A percentile compares a stretch with the other conserved stretches of the same genome.
phyloP scores from a whole-genome alignment of 495 filamentous ascomycete genomes.

The Xylaria scruposa region DNA sequence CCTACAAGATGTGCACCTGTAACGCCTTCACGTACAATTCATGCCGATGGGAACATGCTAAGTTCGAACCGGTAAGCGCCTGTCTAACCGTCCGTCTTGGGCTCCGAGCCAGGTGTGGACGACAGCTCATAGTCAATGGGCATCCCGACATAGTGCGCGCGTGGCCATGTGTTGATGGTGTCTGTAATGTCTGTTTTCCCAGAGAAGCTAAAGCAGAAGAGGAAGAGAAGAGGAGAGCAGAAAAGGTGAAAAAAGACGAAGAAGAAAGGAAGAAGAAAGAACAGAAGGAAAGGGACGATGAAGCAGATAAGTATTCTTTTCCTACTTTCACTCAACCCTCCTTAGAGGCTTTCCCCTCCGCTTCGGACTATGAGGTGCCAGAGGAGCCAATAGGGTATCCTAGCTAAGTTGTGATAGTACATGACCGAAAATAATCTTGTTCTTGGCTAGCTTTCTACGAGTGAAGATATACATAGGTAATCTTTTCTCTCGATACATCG shows the following conservation, averaged over 20 bases:
- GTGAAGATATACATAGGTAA: neutral
- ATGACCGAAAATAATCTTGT: neutral
- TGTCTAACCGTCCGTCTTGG: neutral
- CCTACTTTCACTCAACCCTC: neutral
- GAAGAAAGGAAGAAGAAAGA: neutral
- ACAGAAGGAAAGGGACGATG: neutral
- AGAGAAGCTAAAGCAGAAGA: conserved; percentile 23
- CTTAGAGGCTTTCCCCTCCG: neutral
- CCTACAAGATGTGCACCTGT: conserved; percentile 21
- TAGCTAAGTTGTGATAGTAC: neutral
- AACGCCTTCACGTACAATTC: conserved; percentile 12
- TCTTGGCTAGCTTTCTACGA: neutral
- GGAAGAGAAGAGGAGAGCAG: conserved; percentile 18
- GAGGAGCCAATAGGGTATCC: neutral
- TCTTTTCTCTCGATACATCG: neutral
- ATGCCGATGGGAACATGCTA: neutral
- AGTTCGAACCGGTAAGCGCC: neutral
- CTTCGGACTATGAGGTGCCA: neutral
- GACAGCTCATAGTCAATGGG: conserved; percentile 18
- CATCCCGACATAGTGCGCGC: conserved; percentile 1
- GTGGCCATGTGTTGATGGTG: conserved; percentile 24
- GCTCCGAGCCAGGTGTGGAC: conserved; percentile 2
- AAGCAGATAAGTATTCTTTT: neutral
- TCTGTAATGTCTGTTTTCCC: conserved; percentile 31
- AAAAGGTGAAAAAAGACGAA: neutral